Base-by-base conservation (phyloP, 805 yeast genomes). In the Saturnispora dispora region DNA sequence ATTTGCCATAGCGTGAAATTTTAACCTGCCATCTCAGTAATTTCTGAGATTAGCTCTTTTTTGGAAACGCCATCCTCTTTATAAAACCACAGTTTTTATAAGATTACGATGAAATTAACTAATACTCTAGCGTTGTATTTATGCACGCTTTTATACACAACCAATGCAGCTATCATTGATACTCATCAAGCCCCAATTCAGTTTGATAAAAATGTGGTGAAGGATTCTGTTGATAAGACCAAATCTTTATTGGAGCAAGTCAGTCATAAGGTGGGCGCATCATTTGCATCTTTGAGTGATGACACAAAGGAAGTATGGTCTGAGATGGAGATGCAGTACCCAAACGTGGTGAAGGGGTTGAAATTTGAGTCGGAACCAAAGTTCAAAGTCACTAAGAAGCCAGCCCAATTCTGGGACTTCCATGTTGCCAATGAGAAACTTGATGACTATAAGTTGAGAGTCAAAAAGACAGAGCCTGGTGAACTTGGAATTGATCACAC, bases 321-420 rank as follows among this genome's bases (percentile, higher is more conserved):
- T 27, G 88, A 83, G 40, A 77, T 83, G 81, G 69, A 83, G 37
- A 52, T 73, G 59, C 66, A 70, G 47, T 84, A 76, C 67, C 90
- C 90, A 23, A 69, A 73, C n/a, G 71, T 79, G 25, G 65, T 81
- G 18, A 59, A 71, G 22, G 67, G 71, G 44, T 66, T 85, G 70
- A 72, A 72, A 54, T 71, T 80, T 55, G 68, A 65, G 55, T 70
- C 83, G 8, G 64, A 67, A 40, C 85, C 86, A 30, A 76, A 73
- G 59, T 69, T 70, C 51, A 65, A 69, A 43, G 58, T 63, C 49
- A 55, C 51, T 37, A 63, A 62, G 52, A 70, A 65, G 51, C 67
- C 70, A 25, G 65, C 51, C 36, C 45, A 53, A 3, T 66, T 65
- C 52, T 68, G 71, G 71, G 71, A 69, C 50, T 59, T 48, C 56